Evolutionary conservation across 805 yeast species (phyloP), one percentile per base, ranked within the genome.

Genomic region (Yarrowia porcina): DNA sequence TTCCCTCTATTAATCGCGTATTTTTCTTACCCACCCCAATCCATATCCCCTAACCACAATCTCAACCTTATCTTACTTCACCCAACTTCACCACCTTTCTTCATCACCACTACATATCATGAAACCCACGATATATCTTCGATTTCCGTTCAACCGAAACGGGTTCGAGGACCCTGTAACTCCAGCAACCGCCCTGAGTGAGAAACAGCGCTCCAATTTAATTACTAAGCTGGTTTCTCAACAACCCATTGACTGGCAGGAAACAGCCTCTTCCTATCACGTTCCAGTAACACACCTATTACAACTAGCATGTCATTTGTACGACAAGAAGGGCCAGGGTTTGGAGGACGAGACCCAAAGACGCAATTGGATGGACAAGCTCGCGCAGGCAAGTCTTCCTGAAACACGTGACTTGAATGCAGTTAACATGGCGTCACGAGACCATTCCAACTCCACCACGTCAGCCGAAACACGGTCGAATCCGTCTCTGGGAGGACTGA

Each of bases 51-150:
- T 45, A 45, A 45, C 52, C 52, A 30, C 52, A 45, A 45, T 45
- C 52, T 45, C 52, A 45, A 45, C 52, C 38, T 49, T 49, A 49
- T 27, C 36, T 11, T 18, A 27, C n/a, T n/a, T 8, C 35, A 27
- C 33, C 21, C 33, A 21, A 25, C 33, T 20, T 12, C 36, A 15
- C 36, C 23, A 11, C 20, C 17, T 20, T 15, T 23, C 54, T 1
- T 20, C 39, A 2, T 18, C 33, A 7, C 3, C 44, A 41, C 41
- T 15, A 13, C 42, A 35, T 44, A 27, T 11, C 35, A 52, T 52
- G 59, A 52, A 52, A 13, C 44, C 59, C 3, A 52, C 59, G 18
- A 36, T 52, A 33, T 52, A 52, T 18, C 44, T 52, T 0, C 59
- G 59, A 17, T 52, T 52, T 25, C 59, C 59, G 25, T 52, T 52